phyloP scores from a whole-genome alignment of 208 protist genomes.

The Trypanosoma lewisi region DNA sequence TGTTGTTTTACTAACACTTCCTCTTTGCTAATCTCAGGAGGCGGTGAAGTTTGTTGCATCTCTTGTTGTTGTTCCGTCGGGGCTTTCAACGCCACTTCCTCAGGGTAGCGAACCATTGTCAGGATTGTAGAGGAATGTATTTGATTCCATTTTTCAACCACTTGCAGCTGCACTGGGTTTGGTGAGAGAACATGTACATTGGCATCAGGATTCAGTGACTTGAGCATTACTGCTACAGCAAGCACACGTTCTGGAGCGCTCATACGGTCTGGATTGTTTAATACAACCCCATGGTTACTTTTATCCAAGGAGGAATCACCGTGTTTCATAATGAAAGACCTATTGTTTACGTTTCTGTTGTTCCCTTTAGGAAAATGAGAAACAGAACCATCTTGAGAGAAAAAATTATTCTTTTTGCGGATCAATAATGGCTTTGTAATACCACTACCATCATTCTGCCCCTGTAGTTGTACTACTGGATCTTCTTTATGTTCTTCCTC shows the following conservation, averaged over 20 bases:
- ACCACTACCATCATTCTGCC: slow-evolving; percentile 1
- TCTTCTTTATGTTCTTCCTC: neutral
- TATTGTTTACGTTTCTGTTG: neutral
- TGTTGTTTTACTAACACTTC: neutral
- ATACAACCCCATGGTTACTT: slow-evolving; percentile 11
- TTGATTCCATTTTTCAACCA: slow-evolving; percentile 62
- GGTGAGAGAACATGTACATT: slow-evolving; percentile 77
- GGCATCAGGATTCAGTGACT: slow-evolving; percentile 80
- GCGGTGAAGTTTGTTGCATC: neutral
- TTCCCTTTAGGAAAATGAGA: neutral
- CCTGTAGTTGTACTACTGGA: neutral
- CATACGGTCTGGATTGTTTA: slow-evolving; percentile 41
- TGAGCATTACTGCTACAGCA: slow-evolving; percentile 84
- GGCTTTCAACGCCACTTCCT: slow-evolving; percentile 63
- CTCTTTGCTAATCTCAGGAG: neutral
- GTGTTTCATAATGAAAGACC: neutral
- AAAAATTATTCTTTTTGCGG: slow-evolving; percentile 6
- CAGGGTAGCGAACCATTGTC: slow-evolving; percentile 61
- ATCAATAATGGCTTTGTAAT: slow-evolving; percentile 15
- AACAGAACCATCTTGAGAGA: neutral
- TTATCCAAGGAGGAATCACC: neutral
- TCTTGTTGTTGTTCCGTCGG: slow-evolving; percentile 30
- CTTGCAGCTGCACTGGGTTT: slow-evolving; percentile 43
- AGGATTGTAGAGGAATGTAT: slow-evolving; percentile 22
- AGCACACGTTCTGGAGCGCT: slow-evolving; percentile 70